Evolutionary conservation across 345 rosid genomes (phyloP).

Genomic region (Ceriops zippeliana): DNA sequence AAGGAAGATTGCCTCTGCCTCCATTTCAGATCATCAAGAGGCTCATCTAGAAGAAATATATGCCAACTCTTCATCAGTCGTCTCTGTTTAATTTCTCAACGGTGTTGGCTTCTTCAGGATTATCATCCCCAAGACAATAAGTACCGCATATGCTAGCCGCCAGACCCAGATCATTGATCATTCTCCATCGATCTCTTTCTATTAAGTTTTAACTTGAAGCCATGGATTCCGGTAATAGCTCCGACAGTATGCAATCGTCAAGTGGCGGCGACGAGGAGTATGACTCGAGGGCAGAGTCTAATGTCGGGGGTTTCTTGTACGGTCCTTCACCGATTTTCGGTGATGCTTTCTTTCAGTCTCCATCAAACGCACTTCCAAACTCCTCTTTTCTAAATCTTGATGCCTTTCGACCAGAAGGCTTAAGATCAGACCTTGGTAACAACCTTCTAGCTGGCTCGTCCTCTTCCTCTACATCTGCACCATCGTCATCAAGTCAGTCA

Average conservation of each 20-base stretch:
- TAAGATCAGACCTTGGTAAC: conserved; percentile 27
- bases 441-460: too few species aligned
- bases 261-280: conserved; percentile 67
- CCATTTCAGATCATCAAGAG: conserved; percentile 24
- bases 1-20: conserved; percentile 6
- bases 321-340: conserved; percentile 35
- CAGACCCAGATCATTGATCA: too few species aligned
- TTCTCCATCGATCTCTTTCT: conserved; percentile 9
- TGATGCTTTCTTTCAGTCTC: conserved; percentile 35
- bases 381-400: conserved; percentile 31
- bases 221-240: conserved; percentile 82
- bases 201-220: not conserved
- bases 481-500: conserved; percentile 16
- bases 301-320: conserved; percentile 27
- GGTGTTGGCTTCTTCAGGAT: not conserved
- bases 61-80: not conserved
- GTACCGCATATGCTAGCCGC: too few species aligned
- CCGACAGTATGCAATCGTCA: conserved; percentile 67
- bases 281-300: conserved; percentile 47
- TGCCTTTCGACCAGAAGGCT: conserved; percentile 17
- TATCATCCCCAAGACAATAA: too few species aligned
- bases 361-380: conserved; percentile 25
- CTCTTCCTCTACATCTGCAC: not conserved
- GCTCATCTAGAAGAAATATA: conserved; percentile 24
- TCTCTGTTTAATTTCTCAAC: conserved; percentile 14